These are phyloP conservation scores for Kurtzmaniella quercitrusa DNA, from an alignment of 1,139 yeast species.

Conservation along the genomic window DNA sequence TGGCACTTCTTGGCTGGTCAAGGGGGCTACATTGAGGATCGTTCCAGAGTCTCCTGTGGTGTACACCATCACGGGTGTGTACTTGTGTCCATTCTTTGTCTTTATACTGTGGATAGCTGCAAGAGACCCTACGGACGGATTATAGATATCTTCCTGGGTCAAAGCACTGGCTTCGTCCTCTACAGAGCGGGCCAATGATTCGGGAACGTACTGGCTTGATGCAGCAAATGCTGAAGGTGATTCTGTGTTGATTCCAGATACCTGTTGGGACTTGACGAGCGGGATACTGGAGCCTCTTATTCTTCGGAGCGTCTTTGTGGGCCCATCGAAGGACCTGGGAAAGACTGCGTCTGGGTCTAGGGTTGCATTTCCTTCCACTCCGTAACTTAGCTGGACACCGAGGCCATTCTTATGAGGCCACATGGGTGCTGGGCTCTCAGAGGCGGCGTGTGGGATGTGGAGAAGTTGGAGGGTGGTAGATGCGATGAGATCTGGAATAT, in stretches of 20 bases:
- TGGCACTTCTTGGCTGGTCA: conserved; percentile 10
- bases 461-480: no score
- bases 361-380: conserved; percentile 29
- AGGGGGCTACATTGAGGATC: conserved; percentile 22
- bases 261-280: conserved; percentile 8
- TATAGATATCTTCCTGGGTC: conserved; percentile 28
- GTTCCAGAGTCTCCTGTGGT: conserved; percentile 30
- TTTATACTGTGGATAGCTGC: conserved; percentile 19
- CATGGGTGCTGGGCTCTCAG: conserved; percentile 16
- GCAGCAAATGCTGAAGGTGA: conserved; percentile 12
- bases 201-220: conserved; percentile 18
- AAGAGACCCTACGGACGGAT: conserved; percentile 31
- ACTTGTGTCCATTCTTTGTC: conserved; percentile 9
- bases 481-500: no score
- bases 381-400: conserved; percentile 38
- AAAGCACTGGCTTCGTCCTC: conserved; percentile 20
- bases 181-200: conserved; percentile 17
- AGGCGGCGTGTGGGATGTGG: no score
- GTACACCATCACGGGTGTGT: conserved; percentile 24
- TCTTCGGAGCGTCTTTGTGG: conserved; percentile 8
- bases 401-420: conserved; percentile 41
- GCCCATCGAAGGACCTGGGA: conserved; percentile 20
- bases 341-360: conserved; percentile 14
- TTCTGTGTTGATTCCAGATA: conserved; percentile 12
- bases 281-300: conserved; percentile 8